Evolutionary conservation across 345 rosid species (phyloP).

Genomic region (Kandelia obovata): DNA sequence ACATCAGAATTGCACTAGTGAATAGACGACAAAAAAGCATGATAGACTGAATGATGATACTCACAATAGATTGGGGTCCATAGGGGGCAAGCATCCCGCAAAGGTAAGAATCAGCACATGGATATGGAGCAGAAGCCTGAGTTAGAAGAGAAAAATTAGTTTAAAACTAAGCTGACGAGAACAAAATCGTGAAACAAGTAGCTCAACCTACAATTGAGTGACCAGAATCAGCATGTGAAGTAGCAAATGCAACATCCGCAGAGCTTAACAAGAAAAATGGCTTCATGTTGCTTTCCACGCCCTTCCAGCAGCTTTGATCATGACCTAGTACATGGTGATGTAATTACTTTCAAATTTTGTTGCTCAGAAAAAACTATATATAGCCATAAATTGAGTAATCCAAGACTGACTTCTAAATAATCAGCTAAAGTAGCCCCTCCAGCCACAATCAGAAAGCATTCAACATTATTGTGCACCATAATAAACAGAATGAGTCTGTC

Average conservation of each 20-base stretch:
- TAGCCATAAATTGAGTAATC: neutral
- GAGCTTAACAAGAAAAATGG: constrained; percentile 29
- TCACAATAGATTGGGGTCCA: constrained; percentile 44
- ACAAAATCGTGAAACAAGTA: neutral
- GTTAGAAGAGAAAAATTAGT: constrained; percentile 11
- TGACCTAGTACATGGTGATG: constrained; percentile 21
- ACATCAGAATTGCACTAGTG: neutral
- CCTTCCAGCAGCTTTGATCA: constrained; percentile 35
- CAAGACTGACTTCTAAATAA: neutral
- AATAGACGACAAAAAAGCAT: neutral
- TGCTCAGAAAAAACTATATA: neutral
- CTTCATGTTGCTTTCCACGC: constrained; percentile 32
- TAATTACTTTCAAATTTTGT: neutral
- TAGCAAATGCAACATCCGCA: constrained; percentile 24
- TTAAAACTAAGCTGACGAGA: constrained; percentile 5
- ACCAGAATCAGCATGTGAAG: constrained; percentile 23
- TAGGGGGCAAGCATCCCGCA: constrained; percentile 37
- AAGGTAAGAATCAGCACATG: constrained; percentile 33
- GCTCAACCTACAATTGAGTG: constrained; percentile 29
- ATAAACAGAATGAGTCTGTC: neutral
- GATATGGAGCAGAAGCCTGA: constrained; percentile 32
- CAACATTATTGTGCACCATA: neutral
- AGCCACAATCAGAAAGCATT: neutral
- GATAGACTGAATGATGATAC: constrained; percentile 8
- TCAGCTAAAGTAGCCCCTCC: neutral